Evolutionary conservation across 345 rosid species (phyloP), one percentile per base, ranked within the genome.

Genomic region (Salix suchowensis): DNA sequence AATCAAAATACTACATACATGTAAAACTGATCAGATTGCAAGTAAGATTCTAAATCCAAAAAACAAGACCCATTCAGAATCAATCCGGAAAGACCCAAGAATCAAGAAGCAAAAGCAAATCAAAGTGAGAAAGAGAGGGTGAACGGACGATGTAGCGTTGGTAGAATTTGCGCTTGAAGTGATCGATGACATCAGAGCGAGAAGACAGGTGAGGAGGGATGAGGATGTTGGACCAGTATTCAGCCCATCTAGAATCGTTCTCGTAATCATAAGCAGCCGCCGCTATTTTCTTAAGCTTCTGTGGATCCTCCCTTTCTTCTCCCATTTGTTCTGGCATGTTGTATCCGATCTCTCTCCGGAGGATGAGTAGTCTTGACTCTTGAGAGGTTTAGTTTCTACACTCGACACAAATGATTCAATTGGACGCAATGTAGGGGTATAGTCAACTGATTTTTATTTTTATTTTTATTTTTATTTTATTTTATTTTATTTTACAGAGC

Each of bases 91-190:
- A 26, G 39, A 69, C 24, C 21, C 39, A 58, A 40, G n/a, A 68
- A 68, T 58, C 67, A 55, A 58, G 71, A 76, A 40, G 23, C 4
- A 50, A 5, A 70, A 62, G 30, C 9, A 16, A 16, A 52, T 0
- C 65, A 13, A 9, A 39, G 18, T 55, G 32, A 30, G 28, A 61
- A 1, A 7, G 32, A n/a, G 19, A 34, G 67, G 30, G 42, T 15
- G 65, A 61, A 77, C 88, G 74, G 68, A 96, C 98, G 79, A 89
- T 84, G 84, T 44, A 93, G 14, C 99, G 98, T 82, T 93, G 99
- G 82, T 96, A 96, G 89, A 93, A 96, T 84, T 96, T 96, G 91
- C 88, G 92, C 88, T 93, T 96, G 88, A 79, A 93, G 82, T 93
- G 99, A 36, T 88, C 88, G 74, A 91, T 70, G 75, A 96, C 99